Evolutionary conservation across 176 grass and related monocot genomes (phyloP).

Genomic region (Phoenix roebelenii): DNA sequence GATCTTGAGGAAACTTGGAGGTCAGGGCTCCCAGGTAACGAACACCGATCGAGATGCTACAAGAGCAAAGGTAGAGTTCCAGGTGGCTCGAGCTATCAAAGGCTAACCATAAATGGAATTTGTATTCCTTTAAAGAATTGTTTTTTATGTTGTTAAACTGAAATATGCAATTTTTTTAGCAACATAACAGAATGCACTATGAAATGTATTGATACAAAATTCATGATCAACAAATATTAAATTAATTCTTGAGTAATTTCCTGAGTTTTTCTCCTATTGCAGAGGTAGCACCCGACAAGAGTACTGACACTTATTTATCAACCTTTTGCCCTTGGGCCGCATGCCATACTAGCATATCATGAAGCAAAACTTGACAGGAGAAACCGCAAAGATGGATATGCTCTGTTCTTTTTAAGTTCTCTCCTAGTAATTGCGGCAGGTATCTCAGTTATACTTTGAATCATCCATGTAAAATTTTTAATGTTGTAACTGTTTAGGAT

Average conservation of each 20-base stretch:
- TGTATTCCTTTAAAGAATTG: too few species aligned
- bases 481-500: not conserved
- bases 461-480: too few species aligned
- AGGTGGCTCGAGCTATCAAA: too few species aligned
- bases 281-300: constrained; percentile 58
- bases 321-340: constrained; percentile 45
- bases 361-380: constrained; percentile 71
- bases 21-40: too few species aligned
- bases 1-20: too few species aligned
- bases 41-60: too few species aligned
- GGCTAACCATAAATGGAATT: too few species aligned
- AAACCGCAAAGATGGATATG: constrained; percentile 38
- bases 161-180: too few species aligned
- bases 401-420: constrained; percentile 58
- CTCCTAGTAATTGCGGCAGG: constrained; percentile 44
- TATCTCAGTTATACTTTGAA: not conserved
- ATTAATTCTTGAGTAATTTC: not conserved
- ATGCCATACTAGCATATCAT: constrained; percentile 32
- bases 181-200: too few species aligned
- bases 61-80: too few species aligned
- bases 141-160: too few species aligned
- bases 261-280: constrained; percentile 12
- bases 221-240: not conserved
- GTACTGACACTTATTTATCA: constrained; percentile 55
- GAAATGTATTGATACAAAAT: too few species aligned